Evolutionary conservation across 371 early-diverging fungal genomes (phyloP), one percentile per base, ranked within the genome.

Genomic region (Blakeslea trispora): DNA sequence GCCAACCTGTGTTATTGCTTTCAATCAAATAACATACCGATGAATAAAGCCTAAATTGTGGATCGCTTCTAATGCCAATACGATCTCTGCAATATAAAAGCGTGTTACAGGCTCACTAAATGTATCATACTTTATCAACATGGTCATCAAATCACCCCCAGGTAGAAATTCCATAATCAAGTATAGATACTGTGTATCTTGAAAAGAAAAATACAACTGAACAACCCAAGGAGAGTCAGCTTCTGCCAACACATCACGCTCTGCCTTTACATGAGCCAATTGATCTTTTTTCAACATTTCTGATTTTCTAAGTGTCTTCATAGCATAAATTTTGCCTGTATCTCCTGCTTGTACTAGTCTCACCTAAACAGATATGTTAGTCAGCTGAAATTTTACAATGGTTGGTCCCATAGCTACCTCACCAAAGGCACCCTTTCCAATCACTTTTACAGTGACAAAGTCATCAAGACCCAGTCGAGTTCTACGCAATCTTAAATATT

Each of bases 371-470:
- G 24, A n/a, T 19, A 22, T 13, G 22, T 7, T 1, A 43, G 45
- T 53, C 24, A 3, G 6, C 23, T 0, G 17, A 40, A 37, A 39
- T 17, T 15, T 5, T 8, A 35, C 10, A 21, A 10, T 5, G 6
- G 64, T 17, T 63, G 45, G 49, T 55, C 8, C 3, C 5, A 17
- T 8, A 15, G 3, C 66, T 66, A 91, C 96, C 71, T 98, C 99
- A 42, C 99, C 99, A 82, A 99, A 99, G 3, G 99, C 99, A 44
- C 99, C 99, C 57, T 95, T 95, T n/a, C 99, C 99, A 71, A 99
- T 97, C n/a, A 99, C 96, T 75, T 95, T 92, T 55, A 99, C 86
- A 18, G 99, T 97, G 44, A 81, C 72, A 68, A 99, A 99, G 78
- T 99, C 99, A 59, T 89, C 88, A 13, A 96, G 83, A 15, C 95